Evolutionary conservation across 2,329 filamentous ascomycete genomes (phyloP), one percentile per base, ranked within the genome.

Genomic region (Capronia americana): DNA sequence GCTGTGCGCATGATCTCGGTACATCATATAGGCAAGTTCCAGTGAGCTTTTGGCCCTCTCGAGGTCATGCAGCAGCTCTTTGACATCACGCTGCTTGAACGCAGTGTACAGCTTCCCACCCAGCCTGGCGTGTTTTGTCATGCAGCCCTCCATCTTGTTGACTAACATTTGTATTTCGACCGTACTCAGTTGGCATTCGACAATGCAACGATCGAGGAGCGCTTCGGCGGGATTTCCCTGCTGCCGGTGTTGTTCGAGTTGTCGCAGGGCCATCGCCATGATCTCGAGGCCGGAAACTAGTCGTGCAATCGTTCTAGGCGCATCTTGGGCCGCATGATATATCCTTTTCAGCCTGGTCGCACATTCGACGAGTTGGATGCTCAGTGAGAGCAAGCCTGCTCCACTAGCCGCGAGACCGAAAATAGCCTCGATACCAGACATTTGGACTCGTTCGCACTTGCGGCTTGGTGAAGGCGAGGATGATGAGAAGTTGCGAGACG

Each of bases 51-150:
- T 65, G 5, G 63, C 57, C 34, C 51, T 32, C 34, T 65, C 63
- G 4, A 65, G 63, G 32, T 62, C 59, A n/a, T 57, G 51, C 7
- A 65, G 58, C 11, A 65, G 63, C 26, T 62, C 57, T 28, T 65
- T 65, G 24, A 65, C 51, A 17, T 62, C 58, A 30, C 57, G 50
- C 24, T 61, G 46, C 34, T 62, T 61, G 53, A 61, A 65, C 32
- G 54, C 63, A 23, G 57, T 44, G 34, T 65, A 65, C 12, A 65
- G 26, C 46, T 34, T 65, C 10, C 63, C 57, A 24, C 38, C 32
- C 20, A 62, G 1, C 14, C 50, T 54, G 17, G 14, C 12, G 28
- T 56, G 54, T n/a, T 24, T 53, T 7, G 28, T 30, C 30, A 65
- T 61, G 50, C 24, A 61, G 32, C 17, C 26, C 28, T 65, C 63